Evolutionary conservation across 1,284 basidiomycete genomes (phyloP).

Genomic region (Xanthoconium separans): DNA sequence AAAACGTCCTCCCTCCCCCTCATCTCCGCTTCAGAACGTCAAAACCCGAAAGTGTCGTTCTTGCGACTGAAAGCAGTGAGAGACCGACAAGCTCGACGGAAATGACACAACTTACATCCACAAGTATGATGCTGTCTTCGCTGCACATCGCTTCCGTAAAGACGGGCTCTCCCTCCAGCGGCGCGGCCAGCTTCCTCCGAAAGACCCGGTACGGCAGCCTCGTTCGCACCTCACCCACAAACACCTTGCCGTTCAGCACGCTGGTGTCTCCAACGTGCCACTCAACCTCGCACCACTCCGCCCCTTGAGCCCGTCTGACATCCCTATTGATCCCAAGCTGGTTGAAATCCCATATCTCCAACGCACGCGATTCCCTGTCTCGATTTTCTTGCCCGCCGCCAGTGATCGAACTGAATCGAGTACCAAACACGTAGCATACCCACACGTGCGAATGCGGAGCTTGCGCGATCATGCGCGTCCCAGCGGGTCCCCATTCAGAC

Average conservation of each 20-base stretch:
- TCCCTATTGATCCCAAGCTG: constrained; percentile 39
- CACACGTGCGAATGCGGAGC: constrained; percentile 42
- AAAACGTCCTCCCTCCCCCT: no score
- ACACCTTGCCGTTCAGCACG: constrained; percentile 30
- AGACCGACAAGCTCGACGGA: not conserved
- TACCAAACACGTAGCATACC: constrained; percentile 62
- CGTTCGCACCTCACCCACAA: constrained; percentile 42
- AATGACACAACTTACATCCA: constrained; percentile 40
- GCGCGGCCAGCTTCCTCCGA: constrained; percentile 18
- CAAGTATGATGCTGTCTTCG: constrained; percentile 53
- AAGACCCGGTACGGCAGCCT: constrained; percentile 43
- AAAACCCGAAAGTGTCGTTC: constrained; percentile 29
- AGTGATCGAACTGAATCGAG: constrained; percentile 39
- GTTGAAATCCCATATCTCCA: constrained; percentile 55
- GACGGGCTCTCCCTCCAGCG: constrained; percentile 4
- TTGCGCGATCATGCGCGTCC: constrained; percentile 42
- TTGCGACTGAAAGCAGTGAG: constrained; percentile 11
- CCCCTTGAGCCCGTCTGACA: constrained; percentile 5
- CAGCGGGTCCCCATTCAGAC: constrained; percentile 51
- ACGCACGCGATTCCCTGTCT: constrained; percentile 6
- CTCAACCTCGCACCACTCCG: constrained; percentile 13
- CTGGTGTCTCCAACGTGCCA: constrained; percentile 26
- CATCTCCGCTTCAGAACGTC: constrained; percentile 21
- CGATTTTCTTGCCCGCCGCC: constrained; percentile 6
- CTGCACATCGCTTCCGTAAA: constrained; percentile 47